Percentiles rank a stretch among this genome's conserved stretches.
Conservation (phyloP, 2,329 filamentous ascomycete species). For the Trichoderma arundinaceum region DNA sequence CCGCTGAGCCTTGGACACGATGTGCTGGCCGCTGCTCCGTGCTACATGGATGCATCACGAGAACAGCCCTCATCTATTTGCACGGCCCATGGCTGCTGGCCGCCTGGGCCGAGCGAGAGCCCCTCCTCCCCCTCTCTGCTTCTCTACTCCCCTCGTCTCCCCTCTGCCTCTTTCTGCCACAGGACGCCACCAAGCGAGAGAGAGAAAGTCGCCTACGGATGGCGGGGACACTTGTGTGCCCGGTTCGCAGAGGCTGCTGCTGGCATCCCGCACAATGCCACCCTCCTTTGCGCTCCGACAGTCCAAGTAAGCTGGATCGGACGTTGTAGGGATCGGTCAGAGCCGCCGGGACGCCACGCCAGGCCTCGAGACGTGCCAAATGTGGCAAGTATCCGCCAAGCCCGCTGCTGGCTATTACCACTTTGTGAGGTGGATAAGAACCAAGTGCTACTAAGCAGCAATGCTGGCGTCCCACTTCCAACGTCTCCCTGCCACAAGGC, state of each 20-base stretch:
- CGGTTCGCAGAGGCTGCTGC: not conserved
- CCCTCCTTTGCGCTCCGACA: not conserved
- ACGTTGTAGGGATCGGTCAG: constrained; percentile 24
- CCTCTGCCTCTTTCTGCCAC: not conserved
- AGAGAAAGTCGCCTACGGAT: not conserved
- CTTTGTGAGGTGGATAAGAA: constrained; percentile 23
- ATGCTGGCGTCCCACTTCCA: constrained; percentile 14
- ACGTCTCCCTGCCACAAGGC: not conserved
- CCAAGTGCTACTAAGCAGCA: not conserved
- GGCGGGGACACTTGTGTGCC: not conserved
- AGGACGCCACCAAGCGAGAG: not conserved
- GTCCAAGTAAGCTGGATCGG: constrained; percentile 26
- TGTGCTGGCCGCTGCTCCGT: constrained; percentile 26
- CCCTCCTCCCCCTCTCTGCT: constrained; percentile 1
- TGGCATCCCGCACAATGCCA: not conserved
- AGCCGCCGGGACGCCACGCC: constrained; percentile 1
- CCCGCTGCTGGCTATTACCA: constrained; percentile 1
- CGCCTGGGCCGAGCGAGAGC: not conserved
- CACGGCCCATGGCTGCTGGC: not conserved
- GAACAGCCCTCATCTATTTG: constrained; percentile 6
- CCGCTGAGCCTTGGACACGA: not conserved
- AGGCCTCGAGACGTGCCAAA: constrained; percentile 13
- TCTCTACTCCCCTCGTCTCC: not conserved
- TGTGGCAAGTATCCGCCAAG: constrained; percentile 19
- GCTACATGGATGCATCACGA: constrained; percentile 25